Conservation (phyloP, 2,329 filamentous ascomycete species). For the Aspergillus aculeatinus region DNA sequence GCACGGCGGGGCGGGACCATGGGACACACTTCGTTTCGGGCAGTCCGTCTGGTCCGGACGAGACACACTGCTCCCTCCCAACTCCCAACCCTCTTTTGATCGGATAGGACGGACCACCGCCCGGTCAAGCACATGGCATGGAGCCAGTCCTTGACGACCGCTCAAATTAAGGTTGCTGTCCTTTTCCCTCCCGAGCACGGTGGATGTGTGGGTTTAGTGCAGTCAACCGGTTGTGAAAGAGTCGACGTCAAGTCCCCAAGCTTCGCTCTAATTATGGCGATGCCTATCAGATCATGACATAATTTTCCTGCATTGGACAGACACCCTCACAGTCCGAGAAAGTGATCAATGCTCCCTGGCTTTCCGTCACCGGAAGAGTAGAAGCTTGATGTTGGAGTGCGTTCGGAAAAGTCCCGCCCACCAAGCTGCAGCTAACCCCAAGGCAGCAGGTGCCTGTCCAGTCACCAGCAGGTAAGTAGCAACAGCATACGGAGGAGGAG, state of each 20-base stretch:
- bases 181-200: neutral
- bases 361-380: no score
- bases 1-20: no score
- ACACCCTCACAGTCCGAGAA: no score
- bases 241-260: neutral
- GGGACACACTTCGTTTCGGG: neutral
- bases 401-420: no score
- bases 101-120: conserved; percentile 1
- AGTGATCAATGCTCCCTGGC: no score
- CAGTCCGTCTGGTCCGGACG: neutral
- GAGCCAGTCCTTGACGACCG: neutral
- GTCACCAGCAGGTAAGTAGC: no score
- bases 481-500: no score
- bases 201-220: neutral
- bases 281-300: neutral
- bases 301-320: no score
- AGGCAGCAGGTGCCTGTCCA: no score
- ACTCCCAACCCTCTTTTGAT: neutral
- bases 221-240: neutral
- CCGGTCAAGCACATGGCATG: neutral
- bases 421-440: no score
- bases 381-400: no score
- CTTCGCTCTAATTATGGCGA: neutral
- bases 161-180: conserved; percentile 6
- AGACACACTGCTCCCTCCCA: neutral